phyloP scores from a whole-genome alignment of 176 grass and related monocot genomes.

The Puccinellia tenuiflora region DNA sequence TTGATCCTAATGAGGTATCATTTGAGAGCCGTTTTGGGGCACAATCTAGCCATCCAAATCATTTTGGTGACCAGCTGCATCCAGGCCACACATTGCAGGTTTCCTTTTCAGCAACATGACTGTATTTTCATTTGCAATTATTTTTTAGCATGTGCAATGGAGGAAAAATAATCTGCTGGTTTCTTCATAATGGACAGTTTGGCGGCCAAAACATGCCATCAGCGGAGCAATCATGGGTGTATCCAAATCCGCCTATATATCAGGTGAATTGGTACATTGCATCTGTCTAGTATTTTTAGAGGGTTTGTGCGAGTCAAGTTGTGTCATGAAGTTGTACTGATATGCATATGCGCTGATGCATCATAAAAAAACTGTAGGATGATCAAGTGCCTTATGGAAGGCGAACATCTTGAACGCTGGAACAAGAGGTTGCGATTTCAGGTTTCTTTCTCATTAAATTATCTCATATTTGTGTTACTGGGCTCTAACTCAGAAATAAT shows the following conservation, averaged over 20 bases:
- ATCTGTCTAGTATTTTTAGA: not conserved
- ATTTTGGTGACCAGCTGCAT: constrained; percentile 51
- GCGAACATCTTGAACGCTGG: constrained; percentile 30
- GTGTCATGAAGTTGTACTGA: not conserved
- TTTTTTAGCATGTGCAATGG: not conserved
- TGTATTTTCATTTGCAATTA: constrained; percentile 12
- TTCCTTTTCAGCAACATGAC: constrained; percentile 7
- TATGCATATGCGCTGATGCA: not conserved
- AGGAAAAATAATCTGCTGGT: constrained; percentile 18
- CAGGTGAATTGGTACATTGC: constrained; percentile 31
- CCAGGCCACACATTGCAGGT: constrained; percentile 52
- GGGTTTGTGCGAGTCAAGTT: not conserved
- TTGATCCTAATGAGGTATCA: constrained; percentile 62
- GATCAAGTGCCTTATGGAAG: constrained; percentile 65
- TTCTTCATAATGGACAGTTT: constrained; percentile 51
- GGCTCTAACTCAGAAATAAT: not conserved
- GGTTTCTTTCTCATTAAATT: constrained; percentile 9
- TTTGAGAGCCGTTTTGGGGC: constrained; percentile 59
- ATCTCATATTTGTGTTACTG: not conserved
- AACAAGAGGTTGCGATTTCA: constrained; percentile 17
- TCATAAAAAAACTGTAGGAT: constrained; percentile 39
- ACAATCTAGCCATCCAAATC: constrained; percentile 44
- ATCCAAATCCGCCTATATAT: constrained; percentile 42
- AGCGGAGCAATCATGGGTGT: constrained; percentile 57
- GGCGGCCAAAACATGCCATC: constrained; percentile 44